Base-by-base conservation (phyloP, 2,329 filamentous ascomycete genomes). In the Aspergillus sp. region DNA sequence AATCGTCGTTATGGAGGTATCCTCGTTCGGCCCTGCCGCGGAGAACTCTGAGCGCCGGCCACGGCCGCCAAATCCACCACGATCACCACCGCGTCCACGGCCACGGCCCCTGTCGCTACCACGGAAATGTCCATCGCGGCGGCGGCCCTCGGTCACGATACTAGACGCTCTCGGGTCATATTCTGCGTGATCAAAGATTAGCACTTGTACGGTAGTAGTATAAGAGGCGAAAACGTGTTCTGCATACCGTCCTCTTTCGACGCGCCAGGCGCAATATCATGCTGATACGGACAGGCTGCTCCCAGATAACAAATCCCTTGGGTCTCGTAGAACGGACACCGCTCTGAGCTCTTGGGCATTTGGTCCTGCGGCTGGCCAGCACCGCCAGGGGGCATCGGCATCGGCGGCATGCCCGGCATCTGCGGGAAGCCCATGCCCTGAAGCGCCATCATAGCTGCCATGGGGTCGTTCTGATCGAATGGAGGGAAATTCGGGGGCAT, bases 231-330 rank as follows among this genome's bases (percentile, higher is more conserved):
- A 13, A 45, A 19, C 9, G 9, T 13, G 34, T 10, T 6, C 29
- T 23, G 16, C 57, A 61, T 63, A 75, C 70, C 71, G 58, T 74
- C 69, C 45, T 71, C 65, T 46, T 70, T 70, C n/a, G 59, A 59
- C 21, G 69, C 64, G 20, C 76, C 67, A 31, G 69, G 69, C 47
- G 76, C 72, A 21, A 72, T 71, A 13, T 78, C 81, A 63, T 86
- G 82, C 59, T 83, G 77, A 56, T 80, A 83, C 0, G 79, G 80
- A 64, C 83, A 85, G n/a, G 75, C 70, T 49, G 71, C 76, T 20
- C 83, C 83, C 42, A 78, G 60, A 11, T 80, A 76, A 61, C 83
- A 85, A 53, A 80, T 83, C 5, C 83, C 83, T 58, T 82, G 81
- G 0, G 71, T 80, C 54, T 85, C 81, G 58, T 84, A 85, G 63